Base-by-base conservation (phyloP, 192 early-diverging fungal species). In the Spinellus fusiger region DNA sequence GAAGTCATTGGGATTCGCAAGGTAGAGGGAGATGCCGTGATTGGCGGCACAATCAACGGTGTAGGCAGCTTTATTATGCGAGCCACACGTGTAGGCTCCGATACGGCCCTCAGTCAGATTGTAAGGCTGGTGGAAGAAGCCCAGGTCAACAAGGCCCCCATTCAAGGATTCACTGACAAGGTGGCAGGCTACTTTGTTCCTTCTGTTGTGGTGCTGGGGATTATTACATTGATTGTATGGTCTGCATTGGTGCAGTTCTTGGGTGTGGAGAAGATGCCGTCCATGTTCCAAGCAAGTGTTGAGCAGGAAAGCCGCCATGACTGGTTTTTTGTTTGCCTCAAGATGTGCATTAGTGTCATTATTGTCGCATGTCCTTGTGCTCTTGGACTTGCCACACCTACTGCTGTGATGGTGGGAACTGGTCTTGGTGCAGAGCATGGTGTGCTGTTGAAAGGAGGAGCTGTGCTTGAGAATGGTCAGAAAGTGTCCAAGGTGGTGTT, bases 291-390 rank as follows among this genome's bases (percentile, higher is more conserved):
- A 15, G 64, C 77, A 55, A 78, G 73, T 23, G 71, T 65, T 26
- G 73, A 80, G 28, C 71, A 68, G 2, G 66, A 77, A 29, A 77
- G 77, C 66, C 78, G 77, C 0, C 76, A 76, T 5, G 82, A 81
- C 66, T 89, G 86, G 71, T 79, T 93, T 55, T 82, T 91, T 23
- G 85, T 90, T 6, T 89, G 87, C 59, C 68, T 95, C n/a, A 87
- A 91, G 71, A 66, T 98, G 25, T 91, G 91, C 25, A 96, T 99
- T 27, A 89, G 92, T 5, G 95, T 97, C 4, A 90, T 96, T 50
- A 93, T 99, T 6, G 94, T 98, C 0, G 93, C 96, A 13, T 98
- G 96, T 55, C 96, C 96, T 37, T 98, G 96, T 78, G 93, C 96
- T 4, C 74, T 99, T 35, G 96, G 96, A 18, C 80, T 99, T 23